Base-by-base conservation (phyloP, 2,329 filamentous ascomycete genomes). In the Ascomycota sp. region DNA sequence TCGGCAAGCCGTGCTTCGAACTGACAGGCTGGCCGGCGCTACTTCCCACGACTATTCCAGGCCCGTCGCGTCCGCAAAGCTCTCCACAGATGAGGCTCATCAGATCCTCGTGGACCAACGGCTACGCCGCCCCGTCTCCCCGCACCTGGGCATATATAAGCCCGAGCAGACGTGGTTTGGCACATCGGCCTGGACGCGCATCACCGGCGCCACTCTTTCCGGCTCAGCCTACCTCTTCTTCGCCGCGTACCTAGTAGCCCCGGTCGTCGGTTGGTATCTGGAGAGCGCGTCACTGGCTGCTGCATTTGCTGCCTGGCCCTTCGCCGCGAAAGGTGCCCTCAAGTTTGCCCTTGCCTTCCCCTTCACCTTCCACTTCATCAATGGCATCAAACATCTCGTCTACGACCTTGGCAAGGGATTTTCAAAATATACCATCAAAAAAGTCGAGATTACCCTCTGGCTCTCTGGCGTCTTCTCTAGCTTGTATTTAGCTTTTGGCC, bases 61-160 rank as follows among this genome's bases (percentile, higher is more conserved):
- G 40, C 44, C 49, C 43, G 58, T 66, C 43, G 57, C 68, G 25
- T 73, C 71, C 32, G 53, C 69, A 43, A 64, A 65, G 47, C 43
- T 76, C 43, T 59, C 65, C 36, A 51, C 56, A 31, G 42, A 52
- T 31, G 60, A 75, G 36, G 67, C 55, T 38, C 45, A 66, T 39
- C 49, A 65, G 40, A 69, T 92, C 55, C 80, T 94, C 48, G 74
- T 68, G 45, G 61, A 70, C 47, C 85, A 94, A 63, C 85, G 85
- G 45, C 65, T 75, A 32, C 56, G 65, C 46, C 85, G 85, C 30
- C 85, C 85, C 48, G 65, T 93, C 43, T 67, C 81, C 27, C 85
- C 85, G 32, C 83, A 94, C 51, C 69, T 94, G 38, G 52, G 58
- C 46, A 85, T 91, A 67, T 94, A 94, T 72, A 67, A 71, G 52